Base-by-base conservation (phyloP, 139 green algal genomes). In the Haematococcus lacustris region DNA sequence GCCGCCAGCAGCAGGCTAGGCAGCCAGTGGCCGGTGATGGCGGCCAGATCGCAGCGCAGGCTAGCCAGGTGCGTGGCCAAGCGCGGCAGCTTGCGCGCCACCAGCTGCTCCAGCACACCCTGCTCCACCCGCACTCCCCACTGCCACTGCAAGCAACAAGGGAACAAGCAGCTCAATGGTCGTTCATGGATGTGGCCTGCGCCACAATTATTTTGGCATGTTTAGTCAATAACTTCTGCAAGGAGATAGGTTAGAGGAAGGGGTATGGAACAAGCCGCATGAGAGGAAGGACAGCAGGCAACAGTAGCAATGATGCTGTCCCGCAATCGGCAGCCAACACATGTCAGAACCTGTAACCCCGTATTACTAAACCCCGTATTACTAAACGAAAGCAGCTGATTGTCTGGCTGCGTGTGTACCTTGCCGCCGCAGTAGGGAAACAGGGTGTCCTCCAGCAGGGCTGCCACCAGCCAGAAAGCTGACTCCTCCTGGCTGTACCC, bases 381-480 rank as follows among this genome's bases (percentile, higher is more conserved):
- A n/a, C n/a, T n/a, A n/a, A n/a, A n/a, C n/a, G n/a, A n/a, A n/a
- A n/a, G n/a, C n/a, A n/a, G n/a, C n/a, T n/a, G n/a, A n/a, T n/a
- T n/a, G n/a, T n/a, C n/a, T n/a, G n/a, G n/a, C n/a, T n/a, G n/a
- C n/a, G n/a, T n/a, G n/a, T n/a, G n/a, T n/a, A 73, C 73, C 43
- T 73, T 50, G 51, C 68, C 75, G 37, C 28, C 7, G 51, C 35
- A 59, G 67, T 60, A 3, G 2, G 61, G 61, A n/a, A 79, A 79
- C 41, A 76, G 70, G 28, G 50, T 59, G 25, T 23, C 35, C 62
- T 71, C 47, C 37, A 84, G 47, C 35, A 86, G 51, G 1, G 75
- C 80, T 3, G 63, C 39, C 38, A 86, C 66, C 1, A 69, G 76
- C 80, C 80, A 88, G 51, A 86, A 88, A 1, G 41, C 76, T 26